A percentile compares a stretch with the other conserved stretches of the same genome.
Conservation (phyloP, 345 rosid genomes). For the Pseudoturritis turrita region DNA sequence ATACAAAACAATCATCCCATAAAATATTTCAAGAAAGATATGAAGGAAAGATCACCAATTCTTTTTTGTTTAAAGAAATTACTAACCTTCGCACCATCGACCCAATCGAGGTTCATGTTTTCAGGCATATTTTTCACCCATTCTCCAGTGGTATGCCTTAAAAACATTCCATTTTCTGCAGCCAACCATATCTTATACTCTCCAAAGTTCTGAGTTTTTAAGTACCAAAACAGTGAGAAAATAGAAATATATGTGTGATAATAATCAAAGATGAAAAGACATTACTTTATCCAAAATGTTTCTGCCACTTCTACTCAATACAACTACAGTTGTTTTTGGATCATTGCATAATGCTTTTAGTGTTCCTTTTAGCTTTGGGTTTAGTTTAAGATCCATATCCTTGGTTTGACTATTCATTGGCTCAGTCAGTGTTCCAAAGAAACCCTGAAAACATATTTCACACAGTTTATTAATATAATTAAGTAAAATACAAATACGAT, state of each 20-base stretch:
- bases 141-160: conserved; percentile 60
- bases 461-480: background rate
- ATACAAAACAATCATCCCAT: background rate
- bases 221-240: background rate
- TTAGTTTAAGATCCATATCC: conserved; percentile 40
- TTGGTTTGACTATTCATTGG: conserved; percentile 52
- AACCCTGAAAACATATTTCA: conserved; percentile 47
- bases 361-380: conserved; percentile 57
- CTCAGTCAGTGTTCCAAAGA: conserved; percentile 78
- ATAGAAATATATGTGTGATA: too few species aligned
- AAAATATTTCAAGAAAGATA: too few species aligned
- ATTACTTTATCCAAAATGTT: conserved; percentile 59
- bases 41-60: background rate
- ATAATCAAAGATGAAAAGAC: conserved; percentile 1
- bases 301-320: conserved; percentile 74
- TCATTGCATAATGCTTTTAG: conserved; percentile 60
- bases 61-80: background rate
- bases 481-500: too few species aligned
- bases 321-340: conserved; percentile 66
- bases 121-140: conserved; percentile 96
- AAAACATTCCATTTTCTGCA: conserved; percentile 93
- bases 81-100: conserved; percentile 75
- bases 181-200: conserved; percentile 82
- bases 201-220: conserved; percentile 52
- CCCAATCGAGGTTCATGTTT: conserved; percentile 84